A percentile compares a stretch with the other conserved stretches of the same genome.
phyloP scores from a whole-genome alignment of 1,284 basidiomycete genomes.

The Gastroboletus turbinatus region DNA sequence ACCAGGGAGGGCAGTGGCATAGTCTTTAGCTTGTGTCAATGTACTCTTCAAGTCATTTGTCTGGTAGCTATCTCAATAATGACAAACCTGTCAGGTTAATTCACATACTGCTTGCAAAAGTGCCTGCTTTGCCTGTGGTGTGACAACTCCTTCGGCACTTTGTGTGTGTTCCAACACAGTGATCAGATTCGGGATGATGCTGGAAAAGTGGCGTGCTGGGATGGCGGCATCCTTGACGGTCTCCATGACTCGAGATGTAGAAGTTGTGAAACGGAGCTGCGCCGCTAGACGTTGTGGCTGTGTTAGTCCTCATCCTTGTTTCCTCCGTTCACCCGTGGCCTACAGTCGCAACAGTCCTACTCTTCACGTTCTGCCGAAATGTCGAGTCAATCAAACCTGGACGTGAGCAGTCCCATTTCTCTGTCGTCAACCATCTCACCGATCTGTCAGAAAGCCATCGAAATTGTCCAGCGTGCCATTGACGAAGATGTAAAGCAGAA shows the following conservation, averaged over 20 bases:
- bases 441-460: conserved; percentile 79
- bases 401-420: conserved; percentile 16
- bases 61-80: conserved; percentile 34
- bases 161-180: conserved; percentile 55
- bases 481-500: conserved; percentile 94
- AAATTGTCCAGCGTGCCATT: conserved; percentile 93
- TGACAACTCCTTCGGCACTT: conserved; percentile 48
- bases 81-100: not conserved
- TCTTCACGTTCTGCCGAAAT: conserved; percentile 7
- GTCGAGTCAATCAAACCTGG: conserved; percentile 33
- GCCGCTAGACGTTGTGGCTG: conserved; percentile 16
- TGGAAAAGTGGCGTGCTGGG: conserved; percentile 44
- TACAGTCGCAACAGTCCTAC: no score
- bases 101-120: conserved; percentile 54
- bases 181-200: conserved; percentile 52
- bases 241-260: conserved; percentile 7
- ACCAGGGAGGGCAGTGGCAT: conserved; percentile 56
- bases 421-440: conserved; percentile 10
- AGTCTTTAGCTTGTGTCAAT: conserved; percentile 55
- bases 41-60: conserved; percentile 64
- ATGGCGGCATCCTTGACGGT: conserved; percentile 9
- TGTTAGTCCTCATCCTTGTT: conserved; percentile 5
- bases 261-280: not conserved
- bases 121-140: conserved; percentile 58
- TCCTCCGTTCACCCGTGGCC: not conserved